Base-by-base conservation (phyloP, 768 basidiomycete species). In the Leucocoprinus sp. region DNA sequence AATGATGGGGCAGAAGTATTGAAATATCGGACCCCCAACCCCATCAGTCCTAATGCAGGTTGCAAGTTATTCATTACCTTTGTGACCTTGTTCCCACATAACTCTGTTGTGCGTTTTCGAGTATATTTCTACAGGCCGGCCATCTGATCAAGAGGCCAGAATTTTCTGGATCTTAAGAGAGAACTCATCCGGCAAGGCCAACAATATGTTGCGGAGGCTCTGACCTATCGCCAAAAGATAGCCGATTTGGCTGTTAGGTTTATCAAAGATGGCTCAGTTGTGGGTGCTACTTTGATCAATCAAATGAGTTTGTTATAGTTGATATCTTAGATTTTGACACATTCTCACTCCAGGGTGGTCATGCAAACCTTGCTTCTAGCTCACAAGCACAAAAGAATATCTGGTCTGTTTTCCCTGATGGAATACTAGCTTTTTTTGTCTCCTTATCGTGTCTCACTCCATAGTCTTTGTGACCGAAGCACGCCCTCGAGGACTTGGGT, bases 381-480 rank as follows among this genome's bases (percentile, higher is more conserved):
- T 14, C 91, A 95, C 62, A 74, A 83, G 58, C 80, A 77, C 61
- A 97, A 98, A 69, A 78, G 93, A 46, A 90, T 98, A 64, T 91
- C 89, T 57, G 76, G 75, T 75, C 51, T 41, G 52, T 45, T 22
- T 33, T 42, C 43, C 52, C 52, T 55, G 60, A 45, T 49, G 37
- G 45, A 24, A 48, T 43, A 45, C 49, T 52, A 41, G 51, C 44
- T 54, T 54, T 39, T n/a, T 50, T 45, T 38, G 41, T 40, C 40
- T 26, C 43, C 40, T 38, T 45, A 31, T 55, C 51, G 53, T 44
- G 50, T 43, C 52, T 46, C 45, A 31, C 53, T 46, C 34, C 48
- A 50, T 45, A 77, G 95, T 99, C 29, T 98, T 92, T 63, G 95
- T 99, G 48, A 97, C 95, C 54, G 91, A 97, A 79, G 89, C 90